These are phyloP conservation scores for Aspergillus felis DNA, from an alignment of 2,329 filamentous ascomycete genomes.

Conservation along the genomic window DNA sequence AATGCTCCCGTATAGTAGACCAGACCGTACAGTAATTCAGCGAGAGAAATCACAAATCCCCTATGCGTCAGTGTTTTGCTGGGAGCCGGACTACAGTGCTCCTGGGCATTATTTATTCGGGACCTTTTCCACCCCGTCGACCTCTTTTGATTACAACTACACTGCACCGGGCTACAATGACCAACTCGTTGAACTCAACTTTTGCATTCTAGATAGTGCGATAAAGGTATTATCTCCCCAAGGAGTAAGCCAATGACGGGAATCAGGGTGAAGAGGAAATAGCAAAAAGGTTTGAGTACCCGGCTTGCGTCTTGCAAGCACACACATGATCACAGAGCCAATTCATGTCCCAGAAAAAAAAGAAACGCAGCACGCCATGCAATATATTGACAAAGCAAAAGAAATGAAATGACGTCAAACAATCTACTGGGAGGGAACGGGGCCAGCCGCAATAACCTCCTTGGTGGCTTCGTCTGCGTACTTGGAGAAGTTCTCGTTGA, in stretches of 20 bases:
- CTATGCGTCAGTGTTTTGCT: not conserved
- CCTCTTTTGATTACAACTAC: not conserved
- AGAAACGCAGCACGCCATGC: slow-evolving; percentile 17
- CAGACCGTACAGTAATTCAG: too few relatives aligned
- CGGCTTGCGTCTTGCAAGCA: slow-evolving; percentile 5
- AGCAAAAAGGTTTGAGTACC: slow-evolving; percentile 1
- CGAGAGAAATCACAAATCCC: too few relatives aligned
- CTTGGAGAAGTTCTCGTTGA: slow-evolving; percentile 97
- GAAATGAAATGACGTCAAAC: slow-evolving; percentile 5
- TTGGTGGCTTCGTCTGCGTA: slow-evolving; percentile 79
- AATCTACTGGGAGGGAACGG: slow-evolving; percentile 24
- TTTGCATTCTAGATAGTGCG: not conserved
- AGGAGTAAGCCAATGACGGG: not conserved
- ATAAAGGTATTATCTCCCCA: not conserved
- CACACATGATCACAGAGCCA: slow-evolving; percentile 4
- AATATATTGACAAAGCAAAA: slow-evolving; percentile 8
- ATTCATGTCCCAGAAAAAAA: slow-evolving; percentile 7
- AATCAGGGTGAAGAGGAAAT: not conserved
- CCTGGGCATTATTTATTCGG: not conserved
- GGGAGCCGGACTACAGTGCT: not conserved
- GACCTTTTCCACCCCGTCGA: not conserved
- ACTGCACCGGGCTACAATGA: not conserved
- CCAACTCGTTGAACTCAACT: not conserved
- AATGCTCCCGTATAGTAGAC: too few relatives aligned
- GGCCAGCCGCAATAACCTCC: slow-evolving; percentile 63